These are phyloP conservation scores for Rhipidocladum racemiflorum DNA, from an alignment of 176 grass and related monocot genomes.

Conservation along the genomic window DNA sequence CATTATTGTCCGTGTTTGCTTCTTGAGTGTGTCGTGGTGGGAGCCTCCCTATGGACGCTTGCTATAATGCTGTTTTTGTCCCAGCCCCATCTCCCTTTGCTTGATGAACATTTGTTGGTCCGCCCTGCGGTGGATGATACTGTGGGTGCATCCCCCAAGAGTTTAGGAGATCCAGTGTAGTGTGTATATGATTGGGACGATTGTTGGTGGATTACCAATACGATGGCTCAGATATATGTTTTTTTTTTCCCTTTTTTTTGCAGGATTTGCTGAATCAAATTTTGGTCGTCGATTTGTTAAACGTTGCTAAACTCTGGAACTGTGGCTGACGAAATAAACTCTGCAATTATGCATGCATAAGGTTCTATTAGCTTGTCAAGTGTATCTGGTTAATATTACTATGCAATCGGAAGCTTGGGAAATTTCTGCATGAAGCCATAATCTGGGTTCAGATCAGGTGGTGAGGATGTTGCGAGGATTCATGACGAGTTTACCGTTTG, in stretches of 20 bases:
- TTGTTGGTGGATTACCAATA: constrained; percentile 9
- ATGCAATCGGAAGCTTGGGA: neutral
- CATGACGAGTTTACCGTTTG: neutral
- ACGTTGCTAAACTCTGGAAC: neutral
- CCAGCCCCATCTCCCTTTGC: neutral
- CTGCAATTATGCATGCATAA: neutral
- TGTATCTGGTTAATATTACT: neutral
- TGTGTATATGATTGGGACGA: constrained; percentile 48
- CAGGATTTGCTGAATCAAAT: constrained; percentile 4
- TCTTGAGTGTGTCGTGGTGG: constrained; percentile 18
- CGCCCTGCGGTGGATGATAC: constrained; percentile 9
- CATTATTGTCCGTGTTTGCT: neutral
- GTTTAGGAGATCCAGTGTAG: constrained; percentile 26
- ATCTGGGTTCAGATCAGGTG: neutral
- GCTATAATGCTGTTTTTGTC: constrained; percentile 2
- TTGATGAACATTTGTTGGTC: constrained; percentile 2
- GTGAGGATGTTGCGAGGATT: neutral
- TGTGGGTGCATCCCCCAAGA: neutral
- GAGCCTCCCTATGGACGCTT: constrained; percentile 7
- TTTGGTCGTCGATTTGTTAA: constrained; percentile 23
- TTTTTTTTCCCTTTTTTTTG: neutral
- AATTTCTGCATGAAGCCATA: neutral
- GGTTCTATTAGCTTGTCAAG: neutral
- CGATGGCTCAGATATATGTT: neutral
- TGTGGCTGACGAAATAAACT: constrained; percentile 4